Base-by-base conservation (phyloP, 164 flowering plant genomes). In the Kalanchoe fedtschenkoi region DNA sequence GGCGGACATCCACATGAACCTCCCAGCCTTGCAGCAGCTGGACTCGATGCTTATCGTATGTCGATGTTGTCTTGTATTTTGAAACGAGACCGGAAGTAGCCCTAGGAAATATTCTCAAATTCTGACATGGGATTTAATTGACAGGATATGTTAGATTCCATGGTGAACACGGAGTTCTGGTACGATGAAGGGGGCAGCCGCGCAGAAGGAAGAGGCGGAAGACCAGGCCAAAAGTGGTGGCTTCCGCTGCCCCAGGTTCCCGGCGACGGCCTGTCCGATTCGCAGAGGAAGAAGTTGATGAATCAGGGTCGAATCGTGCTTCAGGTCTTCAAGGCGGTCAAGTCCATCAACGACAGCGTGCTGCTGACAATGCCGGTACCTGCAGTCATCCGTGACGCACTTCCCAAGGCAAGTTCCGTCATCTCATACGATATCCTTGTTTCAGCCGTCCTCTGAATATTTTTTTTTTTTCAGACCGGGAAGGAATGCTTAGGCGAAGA, bases 11-110 rank as follows among this genome's bases (percentile, higher is more conserved):
- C 83, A 87, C 56, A 71, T 93, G 79, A 88, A 90, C 80, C 95
- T 90, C 63, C 99, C 99, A 28, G 99, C 97, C 22, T 89, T 93
- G 66, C 83, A 78, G 72, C 86, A 93, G 78, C 75, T 93, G 56
- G 99, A 93, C 76, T 80, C 92, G 34, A 85, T 93, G 96, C 95
- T 93, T 28, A 76, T 90, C 73, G 99, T 93, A 78, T 43, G 96
- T 76, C 69, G n/a, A 64, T 74, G 71, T 69, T 53, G 71, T 68
- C 44, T 32, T 33, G 21, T 17, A 34, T 21, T 58, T 34, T 16
- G 3, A 33, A 16, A 17, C 0, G 5, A 58, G 22, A 34, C 26
- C 19, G 28, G 5, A 8, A 8, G 9, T 33, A 17, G 21, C 46
- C 14, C 14, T 15, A 42, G 17, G n/a, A 42, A 15, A 1, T 58